Conservation (phyloP, 345 rosid species). For the Jatropha curcas region DNA sequence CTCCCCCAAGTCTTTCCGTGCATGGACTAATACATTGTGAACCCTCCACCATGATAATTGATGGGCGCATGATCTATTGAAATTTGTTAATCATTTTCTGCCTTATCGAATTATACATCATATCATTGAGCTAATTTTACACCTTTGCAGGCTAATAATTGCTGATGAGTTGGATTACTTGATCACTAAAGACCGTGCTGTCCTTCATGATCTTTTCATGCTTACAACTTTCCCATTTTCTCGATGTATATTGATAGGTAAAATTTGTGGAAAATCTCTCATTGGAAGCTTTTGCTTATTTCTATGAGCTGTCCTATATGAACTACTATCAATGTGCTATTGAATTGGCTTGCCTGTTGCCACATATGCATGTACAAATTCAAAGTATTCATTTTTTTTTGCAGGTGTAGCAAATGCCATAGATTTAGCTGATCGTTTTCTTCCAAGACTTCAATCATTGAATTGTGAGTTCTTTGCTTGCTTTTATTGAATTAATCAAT, state of each 20-base stretch:
- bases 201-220: constrained; percentile 93
- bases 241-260: constrained; percentile 82
- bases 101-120: neutral
- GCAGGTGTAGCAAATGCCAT: constrained; percentile 91
- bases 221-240: constrained; percentile 83
- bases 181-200: constrained; percentile 77
- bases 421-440: constrained; percentile 90
- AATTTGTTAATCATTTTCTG: neutral
- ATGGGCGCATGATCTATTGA: neutral
- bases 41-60: neutral
- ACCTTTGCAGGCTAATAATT: constrained; percentile 60
- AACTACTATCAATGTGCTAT: neutral
- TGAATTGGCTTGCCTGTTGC: neutral
- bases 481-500: neutral
- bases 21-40: neutral
- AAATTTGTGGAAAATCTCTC: neutral
- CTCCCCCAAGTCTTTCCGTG: neutral
- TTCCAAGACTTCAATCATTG: constrained; percentile 72
- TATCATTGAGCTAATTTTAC: neutral
- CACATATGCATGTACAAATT: neutral
- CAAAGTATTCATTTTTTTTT: constrained; percentile 10
- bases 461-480: constrained; percentile 56
- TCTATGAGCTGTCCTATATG: neutral
- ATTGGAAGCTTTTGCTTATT: neutral
- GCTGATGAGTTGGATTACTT: constrained; percentile 92